These are phyloP conservation scores for Candida lessepsii DNA, from an alignment of 805 yeast genomes.

Conservation along the genomic window DNA sequence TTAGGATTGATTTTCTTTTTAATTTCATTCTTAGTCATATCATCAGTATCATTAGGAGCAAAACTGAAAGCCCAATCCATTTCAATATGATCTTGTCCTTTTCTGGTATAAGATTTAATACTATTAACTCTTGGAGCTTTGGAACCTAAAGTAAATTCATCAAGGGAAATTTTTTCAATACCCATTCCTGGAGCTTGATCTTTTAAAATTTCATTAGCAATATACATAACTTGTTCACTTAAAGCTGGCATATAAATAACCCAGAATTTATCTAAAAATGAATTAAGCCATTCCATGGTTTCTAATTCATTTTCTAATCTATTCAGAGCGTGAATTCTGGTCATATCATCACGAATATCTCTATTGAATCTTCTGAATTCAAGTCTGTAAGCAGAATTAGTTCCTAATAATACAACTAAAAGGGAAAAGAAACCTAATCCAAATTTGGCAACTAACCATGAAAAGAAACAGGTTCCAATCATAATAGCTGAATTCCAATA, in stretches of 20 bases:
- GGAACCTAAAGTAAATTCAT: slow-evolving; percentile 77
- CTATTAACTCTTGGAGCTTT: slow-evolving; percentile 76
- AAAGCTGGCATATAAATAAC: slow-evolving; percentile 85
- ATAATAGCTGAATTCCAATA: slow-evolving; percentile 66
- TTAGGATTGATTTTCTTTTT: slow-evolving; percentile 73
- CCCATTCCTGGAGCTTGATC: slow-evolving; percentile 83
- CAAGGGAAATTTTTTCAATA: slow-evolving; percentile 68
- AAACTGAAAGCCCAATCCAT: slow-evolving; percentile 85
- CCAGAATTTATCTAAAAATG: slow-evolving; percentile 79
- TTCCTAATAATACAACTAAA: slow-evolving; percentile 54
- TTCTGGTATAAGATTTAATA: slow-evolving; percentile 69
- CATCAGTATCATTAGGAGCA: slow-evolving; percentile 79
- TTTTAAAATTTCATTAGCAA: slow-evolving; percentile 64
- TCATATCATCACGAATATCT: slow-evolving; percentile 73
- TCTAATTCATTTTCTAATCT: slow-evolving; percentile 62
- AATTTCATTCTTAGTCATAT: slow-evolving; percentile 76
- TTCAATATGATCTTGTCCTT: slow-evolving; percentile 65
- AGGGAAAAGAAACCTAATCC: slow-evolving; percentile 68
- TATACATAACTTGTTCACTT: slow-evolving; percentile 68
- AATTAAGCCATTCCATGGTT: slow-evolving; percentile 80
- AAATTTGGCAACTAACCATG: slow-evolving; percentile 63
- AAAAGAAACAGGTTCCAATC: slow-evolving; percentile 68
- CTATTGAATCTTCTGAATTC: slow-evolving; percentile 77
- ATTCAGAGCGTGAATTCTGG: slow-evolving; percentile 61
- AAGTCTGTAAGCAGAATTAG: slow-evolving; percentile 65